phyloP scores from a whole-genome alignment of 768 basidiomycete genomes.

The Calocybe indica region DNA sequence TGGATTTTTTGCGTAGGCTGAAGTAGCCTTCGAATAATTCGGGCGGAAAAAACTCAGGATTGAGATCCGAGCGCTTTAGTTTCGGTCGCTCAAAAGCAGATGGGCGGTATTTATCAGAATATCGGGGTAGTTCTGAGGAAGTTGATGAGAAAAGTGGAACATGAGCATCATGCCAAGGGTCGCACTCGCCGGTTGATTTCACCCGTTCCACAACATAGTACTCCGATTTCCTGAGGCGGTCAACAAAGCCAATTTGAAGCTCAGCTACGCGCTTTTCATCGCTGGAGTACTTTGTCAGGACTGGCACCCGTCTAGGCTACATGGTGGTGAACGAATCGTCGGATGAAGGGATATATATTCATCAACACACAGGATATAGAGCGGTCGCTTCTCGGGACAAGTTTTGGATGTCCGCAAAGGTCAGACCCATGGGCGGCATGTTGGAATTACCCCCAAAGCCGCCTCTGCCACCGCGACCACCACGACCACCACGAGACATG shows the following conservation, averaged over 20 bases:
- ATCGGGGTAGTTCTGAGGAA: constrained; percentile 64
- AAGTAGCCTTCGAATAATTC: constrained; percentile 78
- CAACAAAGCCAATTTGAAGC: constrained; percentile 60
- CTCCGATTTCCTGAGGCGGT: constrained; percentile 59
- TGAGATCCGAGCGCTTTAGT: constrained; percentile 64
- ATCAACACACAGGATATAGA: constrained; percentile 70
- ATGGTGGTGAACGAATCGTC: constrained; percentile 6
- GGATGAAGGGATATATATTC: constrained; percentile 11
- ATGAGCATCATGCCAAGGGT: too few species aligned
- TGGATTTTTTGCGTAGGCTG: constrained; percentile 48
- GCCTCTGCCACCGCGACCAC: constrained; percentile 46
- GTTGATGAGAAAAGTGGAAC: constrained; percentile 3
- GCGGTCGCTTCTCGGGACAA: constrained; percentile 72
- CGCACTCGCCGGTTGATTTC: constrained; percentile 48
- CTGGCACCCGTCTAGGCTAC: constrained; percentile 65
- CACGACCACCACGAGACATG: constrained; percentile 38
- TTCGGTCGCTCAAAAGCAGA: constrained; percentile 53
- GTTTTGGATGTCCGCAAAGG: constrained; percentile 73
- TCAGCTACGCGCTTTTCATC: constrained; percentile 64
- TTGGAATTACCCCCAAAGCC: constrained; percentile 46
- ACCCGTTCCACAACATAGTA: constrained; percentile 72
- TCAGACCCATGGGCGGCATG: constrained; percentile 73
- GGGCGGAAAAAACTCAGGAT: constrained; percentile 72
- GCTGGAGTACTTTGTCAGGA: constrained; percentile 57
- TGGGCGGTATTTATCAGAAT: constrained; percentile 80